Evolutionary conservation across 371 early-diverging fungal genomes (phyloP).

Genomic region (Mortierella sp.): DNA sequence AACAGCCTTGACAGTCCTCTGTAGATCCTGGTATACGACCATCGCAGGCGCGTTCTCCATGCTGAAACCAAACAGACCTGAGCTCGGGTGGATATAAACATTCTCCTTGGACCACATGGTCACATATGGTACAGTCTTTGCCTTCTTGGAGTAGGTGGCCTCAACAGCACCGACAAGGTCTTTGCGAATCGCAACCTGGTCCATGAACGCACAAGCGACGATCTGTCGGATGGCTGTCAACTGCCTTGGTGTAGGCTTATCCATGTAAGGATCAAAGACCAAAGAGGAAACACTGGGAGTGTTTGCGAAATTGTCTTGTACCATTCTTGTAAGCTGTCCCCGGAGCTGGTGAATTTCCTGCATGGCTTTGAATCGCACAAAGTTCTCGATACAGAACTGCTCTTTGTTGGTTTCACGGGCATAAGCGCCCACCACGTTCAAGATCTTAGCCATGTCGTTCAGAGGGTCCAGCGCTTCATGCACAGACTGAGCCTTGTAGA

Average conservation of each 20-base stretch:
- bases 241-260: slow-evolving; percentile 80
- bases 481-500: slow-evolving; percentile 62
- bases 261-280: slow-evolving; percentile 66
- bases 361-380: slow-evolving; percentile 93
- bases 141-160: slow-evolving; percentile 60
- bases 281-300: slow-evolving; percentile 32
- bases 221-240: slow-evolving; percentile 84
- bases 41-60: slow-evolving; percentile 82
- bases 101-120: slow-evolving; percentile 86
- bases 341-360: slow-evolving; percentile 91
- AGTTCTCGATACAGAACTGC: slow-evolving; percentile 83
- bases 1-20: slow-evolving; percentile 52
- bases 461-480: slow-evolving; percentile 78
- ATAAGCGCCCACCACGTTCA: slow-evolving; percentile 91
- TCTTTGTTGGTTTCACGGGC: slow-evolving; percentile 83
- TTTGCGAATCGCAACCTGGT: slow-evolving; percentile 88
- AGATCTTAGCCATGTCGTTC: slow-evolving; percentile 86
- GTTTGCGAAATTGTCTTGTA: slow-evolving; percentile 73
- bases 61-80: slow-evolving; percentile 66
- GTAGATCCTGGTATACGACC: slow-evolving; percentile 78
- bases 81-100: slow-evolving; percentile 81
- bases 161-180: slow-evolving; percentile 75
- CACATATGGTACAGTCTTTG: slow-evolving; percentile 72
- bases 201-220: slow-evolving; percentile 88
- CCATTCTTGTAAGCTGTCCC: slow-evolving; percentile 84